phyloP scores from a whole-genome alignment of 2,329 filamentous ascomycete species.

The Sclerotinia nivalis region DNA sequence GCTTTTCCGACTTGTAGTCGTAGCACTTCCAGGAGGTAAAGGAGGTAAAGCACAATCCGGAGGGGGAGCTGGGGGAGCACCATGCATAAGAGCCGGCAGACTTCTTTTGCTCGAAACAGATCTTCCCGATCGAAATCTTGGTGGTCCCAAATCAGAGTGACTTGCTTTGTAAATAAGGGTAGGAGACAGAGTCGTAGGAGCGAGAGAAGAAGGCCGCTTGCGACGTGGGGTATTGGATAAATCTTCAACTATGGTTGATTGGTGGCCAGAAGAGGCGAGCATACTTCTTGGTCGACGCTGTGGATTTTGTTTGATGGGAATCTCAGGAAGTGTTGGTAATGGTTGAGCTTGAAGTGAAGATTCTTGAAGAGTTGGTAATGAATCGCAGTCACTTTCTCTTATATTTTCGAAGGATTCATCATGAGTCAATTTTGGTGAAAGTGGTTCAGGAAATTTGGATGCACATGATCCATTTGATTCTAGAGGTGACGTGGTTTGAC shows the following conservation, averaged over 20 bases:
- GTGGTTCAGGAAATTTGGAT: slow-evolving; percentile 5
- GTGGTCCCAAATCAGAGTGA: background rate
- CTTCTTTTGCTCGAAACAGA: slow-evolving; percentile 33
- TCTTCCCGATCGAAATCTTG: slow-evolving; percentile 22
- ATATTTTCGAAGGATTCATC: slow-evolving; percentile 8
- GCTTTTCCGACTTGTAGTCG: slow-evolving; percentile 6
- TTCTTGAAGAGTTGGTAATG: slow-evolving; percentile 14
- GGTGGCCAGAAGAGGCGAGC: background rate
- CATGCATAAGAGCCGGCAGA: slow-evolving; percentile 35
- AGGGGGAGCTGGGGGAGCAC: slow-evolving; percentile 40
- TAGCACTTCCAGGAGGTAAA: slow-evolving; percentile 30
- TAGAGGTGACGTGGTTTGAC: slow-evolving; percentile 5
- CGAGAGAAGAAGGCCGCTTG: slow-evolving; percentile 15
- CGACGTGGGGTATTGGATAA: slow-evolving; percentile 6
- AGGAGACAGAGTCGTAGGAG: slow-evolving; percentile 11
- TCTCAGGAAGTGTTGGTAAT: slow-evolving; percentile 1
- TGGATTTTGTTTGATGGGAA: background rate
- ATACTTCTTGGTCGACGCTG: slow-evolving; percentile 18
- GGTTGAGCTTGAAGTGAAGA: background rate
- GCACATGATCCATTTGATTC: slow-evolving; percentile 19
- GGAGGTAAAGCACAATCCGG: slow-evolving; percentile 40
- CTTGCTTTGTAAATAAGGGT: slow-evolving; percentile 7
- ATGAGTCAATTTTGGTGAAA: slow-evolving; percentile 7
- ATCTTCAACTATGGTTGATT: background rate
- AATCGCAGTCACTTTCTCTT: background rate